A percentile compares a stretch with the other conserved stretches of the same genome.
Evolutionary conservation across 805 yeast species (phyloP).

Genomic region (fission yeast (Schizosaccharomyces pombe)): ASM294v3 CU329670.1:4267001-4267500

Average conservation of each 20-base stretch:
- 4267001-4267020: too few species aligned
- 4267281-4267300: too few species aligned
- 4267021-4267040: too few species aligned
- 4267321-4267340: slow-evolving; percentile 72
- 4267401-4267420: slow-evolving; percentile 76
- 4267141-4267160: background rate
- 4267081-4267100: too few species aligned
- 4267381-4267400: slow-evolving; percentile 58
- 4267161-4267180: slow-evolving; percentile 1
- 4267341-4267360: slow-evolving; percentile 79
- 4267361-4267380: slow-evolving; percentile 25
- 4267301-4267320: background rate
- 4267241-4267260: too few species aligned
- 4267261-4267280: too few species aligned
- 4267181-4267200: slow-evolving; percentile 5
- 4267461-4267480: slow-evolving; percentile 69
- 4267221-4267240: slow-evolving; percentile 61
- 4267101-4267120: background rate
- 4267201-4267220: slow-evolving; percentile 52
- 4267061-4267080: too few species aligned
- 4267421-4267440: slow-evolving; percentile 64
- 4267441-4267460: slow-evolving; percentile 51
- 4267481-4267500: slow-evolving; percentile 92
- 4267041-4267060: too few species aligned
- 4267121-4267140: background rate